These are phyloP conservation scores for Botrytis sinoallii DNA, from an alignment of 2,329 filamentous ascomycete genomes.

Conservation along the genomic window DNA sequence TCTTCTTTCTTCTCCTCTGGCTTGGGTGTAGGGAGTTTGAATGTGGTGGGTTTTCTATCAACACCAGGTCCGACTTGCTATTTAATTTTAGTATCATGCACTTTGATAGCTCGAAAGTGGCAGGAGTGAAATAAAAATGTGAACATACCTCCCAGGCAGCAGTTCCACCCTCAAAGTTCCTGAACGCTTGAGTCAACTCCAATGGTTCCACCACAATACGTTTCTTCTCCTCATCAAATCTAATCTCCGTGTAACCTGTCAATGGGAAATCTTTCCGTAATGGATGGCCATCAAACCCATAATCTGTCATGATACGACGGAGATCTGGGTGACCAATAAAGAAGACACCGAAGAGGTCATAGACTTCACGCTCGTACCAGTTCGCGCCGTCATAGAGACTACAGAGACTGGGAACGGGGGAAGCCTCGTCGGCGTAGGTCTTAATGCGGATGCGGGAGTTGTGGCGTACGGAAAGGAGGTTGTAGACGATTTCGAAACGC, in stretches of 20 bases:
- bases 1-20: slow-evolving; percentile 89
- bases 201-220: slow-evolving; percentile 96
- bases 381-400: slow-evolving; percentile 90
- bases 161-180: slow-evolving; percentile 92
- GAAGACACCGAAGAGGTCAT: slow-evolving; percentile 96
- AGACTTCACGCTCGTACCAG: slow-evolving; percentile 98
- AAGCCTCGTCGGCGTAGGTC: slow-evolving; percentile 96
- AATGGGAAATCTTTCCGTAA: slow-evolving; percentile 97
- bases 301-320: slow-evolving; percentile 98
- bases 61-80: slow-evolving; percentile 69
- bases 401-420: slow-evolving; percentile 85
- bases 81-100: slow-evolving; percentile 38
- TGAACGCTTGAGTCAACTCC: slow-evolving; percentile 96
- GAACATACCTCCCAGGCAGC: slow-evolving; percentile 67
- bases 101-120: slow-evolving; percentile 30
- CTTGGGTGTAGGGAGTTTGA: slow-evolving; percentile 94
- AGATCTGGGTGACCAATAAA: slow-evolving; percentile 94
- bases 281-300: slow-evolving; percentile 97
- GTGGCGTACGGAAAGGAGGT: slow-evolving; percentile 90
- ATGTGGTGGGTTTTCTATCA: slow-evolving; percentile 77
- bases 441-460: slow-evolving; percentile 97
- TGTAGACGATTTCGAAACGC: slow-evolving; percentile 98
- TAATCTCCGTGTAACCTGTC: slow-evolving; percentile 95
- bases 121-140: background rate
- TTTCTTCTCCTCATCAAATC: slow-evolving; percentile 99